Evolutionary conservation across 345 rosid genomes (phyloP), one percentile per base, ranked within the genome.

Genomic region (Sonneratia caseolaris): DNA sequence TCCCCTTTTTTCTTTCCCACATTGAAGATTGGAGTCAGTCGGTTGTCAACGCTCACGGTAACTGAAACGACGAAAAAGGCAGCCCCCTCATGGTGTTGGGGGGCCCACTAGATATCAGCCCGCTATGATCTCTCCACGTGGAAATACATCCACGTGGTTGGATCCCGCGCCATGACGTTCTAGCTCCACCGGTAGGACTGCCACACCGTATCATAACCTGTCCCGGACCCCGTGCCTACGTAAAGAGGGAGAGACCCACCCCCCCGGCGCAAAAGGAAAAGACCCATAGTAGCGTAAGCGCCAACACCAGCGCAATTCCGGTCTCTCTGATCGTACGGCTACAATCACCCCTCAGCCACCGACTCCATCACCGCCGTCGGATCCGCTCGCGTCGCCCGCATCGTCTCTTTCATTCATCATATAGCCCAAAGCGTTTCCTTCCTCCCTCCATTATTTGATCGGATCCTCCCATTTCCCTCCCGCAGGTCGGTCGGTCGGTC

Each of bases 241-340:
- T 74, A 42, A 75, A 67, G 66, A 32, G 66, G 11, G 59, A 62
- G 66, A 62, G 66, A 12, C 38, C 38, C 38, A 15, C 66, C 7
- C 66, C 66, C 66, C 66, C 16, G 38, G 19, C 64, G 15, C 64
- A 24, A 22, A 62, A 61, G 83, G 74, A 79, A 75, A 76, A 66
- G 77, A 72, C 21, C 78, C 76, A 75, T 72, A 78, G 79, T 73
- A 75, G 86, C 88, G 88, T 76, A 72, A 78, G 85, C 77, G 83
- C 84, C 86, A 77, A 81, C 65, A 74, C 75, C 85, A 74, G 77
- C 75, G 43, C 73, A 79, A 82, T 62, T 62, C 66, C 66, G 21
- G 15, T 51, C 82, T 82, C 85, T 53, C 72, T 45, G 37, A 68
- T 45, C 71, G 37, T 0, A 43, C 71, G 55, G 66, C 66, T 11